These are phyloP conservation scores for Phyllostachys edulis DNA, from an alignment of 176 grass and related monocot genomes.

Conservation along the genomic window DNA sequence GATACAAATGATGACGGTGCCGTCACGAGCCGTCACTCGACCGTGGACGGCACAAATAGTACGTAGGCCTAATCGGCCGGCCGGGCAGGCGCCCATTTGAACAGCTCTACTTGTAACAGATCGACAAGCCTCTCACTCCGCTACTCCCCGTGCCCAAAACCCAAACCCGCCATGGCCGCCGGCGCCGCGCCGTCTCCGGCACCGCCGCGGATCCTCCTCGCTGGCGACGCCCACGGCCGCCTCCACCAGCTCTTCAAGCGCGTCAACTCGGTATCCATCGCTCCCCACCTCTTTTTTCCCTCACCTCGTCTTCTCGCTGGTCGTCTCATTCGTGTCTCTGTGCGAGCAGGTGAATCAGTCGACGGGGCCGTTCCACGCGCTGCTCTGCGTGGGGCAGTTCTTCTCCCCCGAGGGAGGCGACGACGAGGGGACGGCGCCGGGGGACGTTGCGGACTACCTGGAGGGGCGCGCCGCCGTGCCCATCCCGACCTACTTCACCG, in stretches of 20 bases:
- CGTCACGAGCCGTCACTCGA: too few relatives aligned
- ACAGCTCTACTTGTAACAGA: too few relatives aligned
- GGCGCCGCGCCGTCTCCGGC: slow-evolving; percentile 26
- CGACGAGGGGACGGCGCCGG: background rate
- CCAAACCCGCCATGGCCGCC: slow-evolving; percentile 44
- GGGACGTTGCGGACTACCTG: slow-evolving; percentile 64
- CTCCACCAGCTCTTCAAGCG: slow-evolving; percentile 91
- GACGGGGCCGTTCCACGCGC: slow-evolving; percentile 78
- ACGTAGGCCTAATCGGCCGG: too few relatives aligned
- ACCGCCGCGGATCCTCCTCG: slow-evolving; percentile 75
- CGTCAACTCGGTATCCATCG: slow-evolving; percentile 51
- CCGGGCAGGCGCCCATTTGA: too few relatives aligned
- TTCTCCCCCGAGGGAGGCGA: slow-evolving; percentile 52
- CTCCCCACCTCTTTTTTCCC: background rate
- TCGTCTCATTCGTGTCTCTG: background rate
- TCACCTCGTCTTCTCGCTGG: background rate
- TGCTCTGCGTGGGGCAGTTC: slow-evolving; percentile 90
- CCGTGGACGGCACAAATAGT: too few relatives aligned
- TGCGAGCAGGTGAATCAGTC: slow-evolving; percentile 71
- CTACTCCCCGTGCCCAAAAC: background rate
- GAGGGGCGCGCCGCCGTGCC: slow-evolving; percentile 73
- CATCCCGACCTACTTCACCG: slow-evolving; percentile 93
- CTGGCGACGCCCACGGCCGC: slow-evolving; percentile 67
- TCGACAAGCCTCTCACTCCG: background rate
- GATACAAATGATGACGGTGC: too few relatives aligned